Conservation (phyloP, 371 early-diverging fungal genomes). For the Rhizopus microsporus region DNA sequence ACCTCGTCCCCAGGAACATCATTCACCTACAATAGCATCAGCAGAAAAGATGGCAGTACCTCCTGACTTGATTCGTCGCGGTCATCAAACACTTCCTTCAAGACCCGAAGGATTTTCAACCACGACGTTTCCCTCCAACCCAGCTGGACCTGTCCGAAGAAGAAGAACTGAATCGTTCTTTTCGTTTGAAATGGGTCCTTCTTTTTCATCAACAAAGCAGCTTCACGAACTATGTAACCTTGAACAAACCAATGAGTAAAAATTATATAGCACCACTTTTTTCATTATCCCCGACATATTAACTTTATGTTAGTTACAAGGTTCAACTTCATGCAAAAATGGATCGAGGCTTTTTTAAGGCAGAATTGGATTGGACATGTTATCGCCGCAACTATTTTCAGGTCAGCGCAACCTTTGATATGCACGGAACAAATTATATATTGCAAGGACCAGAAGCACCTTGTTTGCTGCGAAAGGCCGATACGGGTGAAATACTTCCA, state of each 20-base stretch:
- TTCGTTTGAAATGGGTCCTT: constrained; percentile 27
- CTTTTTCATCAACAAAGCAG: constrained; percentile 55
- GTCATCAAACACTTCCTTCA: constrained; percentile 27
- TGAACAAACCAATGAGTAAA: constrained; percentile 52
- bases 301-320: constrained; percentile 23
- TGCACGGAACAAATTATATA: constrained; percentile 42
- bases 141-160: constrained; percentile 42
- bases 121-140: constrained; percentile 30
- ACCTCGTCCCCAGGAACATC: constrained; percentile 13
- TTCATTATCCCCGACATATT: constrained; percentile 19
- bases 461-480: constrained; percentile 42
- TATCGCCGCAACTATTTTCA: constrained; percentile 90
- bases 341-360: constrained; percentile 74
- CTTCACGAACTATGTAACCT: constrained; percentile 53
- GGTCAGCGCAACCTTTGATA: constrained; percentile 65
- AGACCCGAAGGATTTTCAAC: constrained; percentile 35
- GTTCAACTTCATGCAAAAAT: constrained; percentile 59
- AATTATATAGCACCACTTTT: constrained; percentile 30
- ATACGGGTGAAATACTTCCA: constrained; percentile 19
- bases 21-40: constrained; percentile 8
- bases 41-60: constrained; percentile 27
- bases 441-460: constrained; percentile 43
- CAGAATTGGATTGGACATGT: constrained; percentile 81
- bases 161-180: constrained; percentile 39
- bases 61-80: constrained; percentile 26